Evolutionary conservation across 2,329 filamentous ascomycete genomes (phyloP), one percentile per base, ranked within the genome.

Genomic region (Aureobasidium musti): DNA sequence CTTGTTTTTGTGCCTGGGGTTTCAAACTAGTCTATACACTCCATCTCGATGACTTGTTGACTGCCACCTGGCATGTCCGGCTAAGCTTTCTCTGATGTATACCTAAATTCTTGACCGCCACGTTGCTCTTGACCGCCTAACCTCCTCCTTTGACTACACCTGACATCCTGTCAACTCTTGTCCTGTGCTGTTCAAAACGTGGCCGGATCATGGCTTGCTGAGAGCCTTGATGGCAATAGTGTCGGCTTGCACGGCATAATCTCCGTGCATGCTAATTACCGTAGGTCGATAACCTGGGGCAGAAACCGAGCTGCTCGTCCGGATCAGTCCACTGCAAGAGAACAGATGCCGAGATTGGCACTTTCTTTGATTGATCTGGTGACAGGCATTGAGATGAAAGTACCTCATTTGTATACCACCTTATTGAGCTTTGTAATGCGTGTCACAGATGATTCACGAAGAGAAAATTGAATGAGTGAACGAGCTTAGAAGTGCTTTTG

Each of bases 401-500:
- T 19, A 13, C 19, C 17, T 8, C 21, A 23, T 2, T 14, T 30
- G 23, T 23, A 19, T 21, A 17, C 14, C 47, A 30, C 4, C 26
- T 30, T 17, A n/a, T 6, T 23, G 30, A 2, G 17, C 23, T 10
- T 33, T 54, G 30, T 3, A 37, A 13, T 54, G 26, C 47, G 7
- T 30, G 8, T 30, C 47, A 52, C 26, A 14, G 17, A 28, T 26
- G 1, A 19, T 17, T 19, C 8, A 10, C n/a, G 14, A 23, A 7
- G 2, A 33, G 3, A 33, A 37, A n/a, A 37, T 37, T 17, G 10
- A 23, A 13, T 8, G 19, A 54, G 53, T 26, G n/a, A 45, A 21
- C n/a, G 39, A 59, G 54, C 54, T 28, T 59, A 45, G 54, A 59
- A 59, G 54, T 59, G 30, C 45, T 52, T 63, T 54, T 52, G 59